A percentile compares a stretch with the other conserved stretches of the same genome.
Evolutionary conservation across 2,329 filamentous ascomycete species (phyloP).

Genomic region (Trichoderma afroharzianum): DNA sequence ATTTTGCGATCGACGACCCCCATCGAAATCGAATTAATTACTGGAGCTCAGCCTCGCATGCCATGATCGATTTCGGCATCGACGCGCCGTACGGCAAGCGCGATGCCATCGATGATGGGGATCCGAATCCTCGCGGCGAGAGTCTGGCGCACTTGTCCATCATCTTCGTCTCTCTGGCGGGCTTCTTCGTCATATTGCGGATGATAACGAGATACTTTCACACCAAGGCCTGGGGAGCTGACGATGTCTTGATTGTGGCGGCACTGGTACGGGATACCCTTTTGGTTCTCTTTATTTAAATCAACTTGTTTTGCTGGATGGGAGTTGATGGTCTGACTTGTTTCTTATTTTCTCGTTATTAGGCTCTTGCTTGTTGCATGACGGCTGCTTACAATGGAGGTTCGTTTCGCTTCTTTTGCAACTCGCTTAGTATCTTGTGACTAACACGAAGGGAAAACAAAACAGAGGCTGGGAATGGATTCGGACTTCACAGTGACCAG

Average conservation of each 20-base stretch:
- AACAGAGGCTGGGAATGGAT: background rate
- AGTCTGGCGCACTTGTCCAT: background rate
- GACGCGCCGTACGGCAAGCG: background rate
- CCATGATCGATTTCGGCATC: background rate
- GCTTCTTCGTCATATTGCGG: background rate
- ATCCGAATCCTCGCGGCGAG: background rate
- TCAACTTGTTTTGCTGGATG: background rate
- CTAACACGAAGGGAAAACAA: background rate
- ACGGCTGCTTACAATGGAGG: constrained; percentile 5
- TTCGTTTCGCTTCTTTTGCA: background rate
- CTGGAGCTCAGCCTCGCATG: background rate
- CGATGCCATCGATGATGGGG: constrained; percentile 1
- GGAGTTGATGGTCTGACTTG: background rate
- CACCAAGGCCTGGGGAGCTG: background rate
- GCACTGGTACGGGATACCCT: background rate
- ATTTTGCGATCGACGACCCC: background rate
- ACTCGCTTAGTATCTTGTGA: background rate
- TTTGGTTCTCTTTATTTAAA: background rate
- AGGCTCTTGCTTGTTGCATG: background rate
- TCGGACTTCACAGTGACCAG: background rate
- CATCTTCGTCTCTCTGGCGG: background rate
- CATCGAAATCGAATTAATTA: background rate
- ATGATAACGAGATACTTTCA: background rate
- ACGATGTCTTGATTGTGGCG: background rate
- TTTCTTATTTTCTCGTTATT: background rate